phyloP scores from a whole-genome alignment of 768 basidiomycete genomes.

The Tricholoma saponaceum region DNA sequence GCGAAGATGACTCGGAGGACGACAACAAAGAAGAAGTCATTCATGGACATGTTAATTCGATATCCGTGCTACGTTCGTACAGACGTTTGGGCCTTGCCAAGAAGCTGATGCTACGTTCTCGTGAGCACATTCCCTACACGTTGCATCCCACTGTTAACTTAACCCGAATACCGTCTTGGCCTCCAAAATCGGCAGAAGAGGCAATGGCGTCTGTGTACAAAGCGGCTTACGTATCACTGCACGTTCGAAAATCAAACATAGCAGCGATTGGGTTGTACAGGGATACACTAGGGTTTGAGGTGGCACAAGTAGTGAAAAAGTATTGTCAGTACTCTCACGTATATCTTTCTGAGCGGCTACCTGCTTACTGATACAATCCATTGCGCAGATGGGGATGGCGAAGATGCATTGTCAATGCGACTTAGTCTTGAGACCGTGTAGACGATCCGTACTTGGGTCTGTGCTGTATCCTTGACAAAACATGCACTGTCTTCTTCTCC shows the following conservation, averaged over 20 bases:
- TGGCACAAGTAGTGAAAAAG: constrained; percentile 79
- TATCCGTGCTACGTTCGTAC: constrained; percentile 89
- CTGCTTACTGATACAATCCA: background rate
- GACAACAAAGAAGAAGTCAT: constrained; percentile 47
- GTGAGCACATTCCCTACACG: constrained; percentile 43
- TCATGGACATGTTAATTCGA: constrained; percentile 95
- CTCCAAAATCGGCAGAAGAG: no score
- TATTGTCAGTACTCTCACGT: constrained; percentile 64
- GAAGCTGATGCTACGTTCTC: constrained; percentile 90
- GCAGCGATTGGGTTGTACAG: constrained; percentile 87
- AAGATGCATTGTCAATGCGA: constrained; percentile 84
- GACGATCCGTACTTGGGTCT: background rate
- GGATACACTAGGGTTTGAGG: constrained; percentile 86
- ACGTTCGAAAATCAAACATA: constrained; percentile 93
- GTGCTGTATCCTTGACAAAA: no score
- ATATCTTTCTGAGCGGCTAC: background rate
- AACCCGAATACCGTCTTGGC: no score
- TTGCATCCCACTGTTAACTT: background rate
- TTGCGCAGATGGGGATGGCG: constrained; percentile 74
- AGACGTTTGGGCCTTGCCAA: constrained; percentile 90
- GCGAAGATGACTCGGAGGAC: constrained; percentile 41
- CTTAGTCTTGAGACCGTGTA: constrained; percentile 24
- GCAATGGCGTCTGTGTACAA: constrained; percentile 89
- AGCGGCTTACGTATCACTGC: constrained; percentile 80
- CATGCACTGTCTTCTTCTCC: background rate